Base-by-base conservation (phyloP, 306 rosid genomes). In the Begonia masoniana region DNA sequence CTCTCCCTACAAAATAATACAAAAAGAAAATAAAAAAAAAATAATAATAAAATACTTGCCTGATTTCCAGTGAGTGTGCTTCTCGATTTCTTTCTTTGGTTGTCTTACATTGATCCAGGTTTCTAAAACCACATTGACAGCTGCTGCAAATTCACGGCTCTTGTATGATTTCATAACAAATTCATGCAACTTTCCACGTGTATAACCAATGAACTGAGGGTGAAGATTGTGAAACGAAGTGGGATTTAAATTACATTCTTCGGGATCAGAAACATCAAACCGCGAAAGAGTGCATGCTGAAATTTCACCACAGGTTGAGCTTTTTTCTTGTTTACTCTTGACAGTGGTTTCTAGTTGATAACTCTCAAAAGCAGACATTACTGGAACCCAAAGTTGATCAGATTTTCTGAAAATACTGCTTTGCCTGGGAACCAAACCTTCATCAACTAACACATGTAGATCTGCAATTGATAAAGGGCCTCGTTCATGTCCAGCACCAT, bases 41-140 rank as follows among this genome's bases (percentile, higher is more conserved):
- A 31, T 31, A 31, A 31, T 21, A 31, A 31, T 31, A 31, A 4
- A 31, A 6, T 31, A 31, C 39, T 52, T 81, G 87, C 96, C 99
- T 73, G 85, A 78, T 76, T 81, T 92, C 88, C 96, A 84, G 71
- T 73, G 82, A 46, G 73, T 49, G 59, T 70, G 85, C 73, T 83
- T 86, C 71, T 91, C 99, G 12, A 64, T 58, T 71, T 92, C 99
- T 74, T 86, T 86, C 79, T 87, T 92, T 41, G 99, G 88, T 64
- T 92, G 99, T 66, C 77, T 83, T 56, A 86, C 87, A 70, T 78
- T 92, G 68, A 92, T 83, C 99, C 99, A 92, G 36, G 99, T 96
- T 71, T 92, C 96, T 64, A 92, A 79, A 64, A 80, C 99, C 70
- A 83, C 95, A 76, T 92, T 86, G 73, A 92, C 81, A 50, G 83